Base-by-base conservation (phyloP, 192 early-diverging fungal species). In the Coemansia sp. region DNA sequence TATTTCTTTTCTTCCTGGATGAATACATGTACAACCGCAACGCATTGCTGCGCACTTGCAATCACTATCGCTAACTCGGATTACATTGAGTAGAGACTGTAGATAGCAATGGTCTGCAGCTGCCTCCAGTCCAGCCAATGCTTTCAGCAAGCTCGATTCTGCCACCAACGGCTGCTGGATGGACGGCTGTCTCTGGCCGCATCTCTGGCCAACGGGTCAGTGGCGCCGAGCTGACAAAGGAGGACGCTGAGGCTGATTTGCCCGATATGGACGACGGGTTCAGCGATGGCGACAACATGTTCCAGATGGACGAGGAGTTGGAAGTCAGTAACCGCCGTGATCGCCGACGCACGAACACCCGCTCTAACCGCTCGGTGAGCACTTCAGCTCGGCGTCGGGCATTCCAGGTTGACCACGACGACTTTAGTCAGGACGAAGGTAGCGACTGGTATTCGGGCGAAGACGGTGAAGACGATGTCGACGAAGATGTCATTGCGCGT, bases 401-500 rank as follows among this genome's bases (percentile, higher is more conserved):
- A 51, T 64, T 68, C 52, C 57, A 64, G 12, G 3, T 64, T 19
- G 66, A 68, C 12, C 62, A 59, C 26, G 69, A 64, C 53, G 77
- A 84, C 28, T 79, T 83, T 15, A 81, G 82, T 53, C 84, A 87
- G 11, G 82, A 84, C 52, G 87, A 88, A 26, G 86, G 44, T 65
- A 71, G 71, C 57, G 66, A 74, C 68, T 75, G 79, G 68, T 59
- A 67, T 50, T 77, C 78, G 26, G 71, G 85, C 7, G 87, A 87
- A n/a, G 87, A 89, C 26, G 90, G 89, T 44, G 88, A 87, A 15
- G 90, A 92, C 53, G 93, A 97, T 40, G 81, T 97, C 57, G 92
- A 93, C 57, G 94, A 98, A 60, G 94, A 98, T 5, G 87, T 89
- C 28, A 85, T 98, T 36, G 90, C 88, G 48, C 81, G 89, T 12